Percentiles rank a stretch among this genome's conserved stretches.
phyloP scores from a whole-genome alignment of 1,139 yeast species.

The Debaryomyces coudertii region DNA sequence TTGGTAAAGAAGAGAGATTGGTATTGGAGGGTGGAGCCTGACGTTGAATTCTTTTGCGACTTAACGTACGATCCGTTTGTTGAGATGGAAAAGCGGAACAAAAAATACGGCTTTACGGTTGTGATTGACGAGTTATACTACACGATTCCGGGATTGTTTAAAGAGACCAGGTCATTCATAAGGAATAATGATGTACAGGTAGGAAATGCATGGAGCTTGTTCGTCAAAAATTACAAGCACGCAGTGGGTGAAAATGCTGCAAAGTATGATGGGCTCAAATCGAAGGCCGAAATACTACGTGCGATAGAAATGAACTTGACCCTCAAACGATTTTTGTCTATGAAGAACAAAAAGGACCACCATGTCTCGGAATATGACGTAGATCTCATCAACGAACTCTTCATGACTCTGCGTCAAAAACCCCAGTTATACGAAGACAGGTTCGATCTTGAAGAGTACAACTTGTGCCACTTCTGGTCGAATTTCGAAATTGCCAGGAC shows the following conservation, averaged over 20 bases:
- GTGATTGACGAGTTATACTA: conserved; percentile 72
- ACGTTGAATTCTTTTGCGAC: conserved; percentile 86
- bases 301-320: conserved; percentile 34
- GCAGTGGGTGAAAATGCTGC: conserved; percentile 25
- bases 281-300: conserved; percentile 24
- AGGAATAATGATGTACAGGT: conserved; percentile 45
- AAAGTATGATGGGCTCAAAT: conserved; percentile 26
- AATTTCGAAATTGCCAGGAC: conserved; percentile 89
- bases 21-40: conserved; percentile 96
- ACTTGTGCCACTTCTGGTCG: conserved; percentile 90
- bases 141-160: conserved; percentile 79
- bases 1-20: conserved; percentile 70
- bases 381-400: conserved; percentile 27
- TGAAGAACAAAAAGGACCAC: conserved; percentile 25
- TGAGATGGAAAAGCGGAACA: conserved; percentile 70
- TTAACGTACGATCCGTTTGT: conserved; percentile 86
- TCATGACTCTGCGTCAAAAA: conserved; percentile 28
- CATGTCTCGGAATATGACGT: conserved; percentile 33
- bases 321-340: conserved; percentile 27
- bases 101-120: conserved; percentile 83
- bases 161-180: conserved; percentile 68
- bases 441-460: conserved; percentile 69
- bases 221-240: conserved; percentile 39
- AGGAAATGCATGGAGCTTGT: conserved; percentile 62
- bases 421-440: conserved; percentile 52